Base-by-base conservation (phyloP, 2,329 filamentous ascomycete species). In the Colletotrichum navitas region DNA sequence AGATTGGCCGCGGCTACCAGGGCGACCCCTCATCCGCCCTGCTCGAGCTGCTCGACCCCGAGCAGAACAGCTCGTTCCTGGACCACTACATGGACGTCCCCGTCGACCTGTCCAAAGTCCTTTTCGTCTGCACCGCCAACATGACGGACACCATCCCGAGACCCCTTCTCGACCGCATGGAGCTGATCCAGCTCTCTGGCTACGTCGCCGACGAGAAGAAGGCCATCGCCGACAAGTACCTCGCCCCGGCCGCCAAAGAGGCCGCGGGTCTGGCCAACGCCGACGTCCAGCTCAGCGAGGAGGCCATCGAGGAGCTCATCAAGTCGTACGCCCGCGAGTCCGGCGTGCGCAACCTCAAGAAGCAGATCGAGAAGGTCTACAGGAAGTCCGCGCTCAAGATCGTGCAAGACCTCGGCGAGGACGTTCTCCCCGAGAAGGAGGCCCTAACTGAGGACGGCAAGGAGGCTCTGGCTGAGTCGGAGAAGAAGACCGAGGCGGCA, bases 81-180 rank as follows among this genome's bases (percentile, higher is more conserved):
- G 96, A 99, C 77, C 96, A 99, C 81, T 99, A 99, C 84, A 94
- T 99, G 89, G 96, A 99, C 80, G 94, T 99, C 0, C 96, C 96
- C 0, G 95, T 99, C 7, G 96, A 99, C 79, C 86, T 99, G 62
- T 98, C 95, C 62, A 98, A 98, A 84, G 96, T 99, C 2, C 88
- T 99, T 29, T 99, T 99, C 79, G 96, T 99, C 52, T 99, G 96
- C 87, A 99, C 96, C 18, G 96, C 96, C 71, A 99, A 99, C 81
- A 97, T 98, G 92, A 97, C 95, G 0, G 96, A 99, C 78, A 99
- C 96, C 0, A 99, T 99, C 73, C 96, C 96, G 21, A 90, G 95
- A 52, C 97, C 96, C 3, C 87, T 99, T 0, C 88, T 98, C 21
- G 96, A 99, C 80, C 92, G 96, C 76, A 99, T 99, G 96, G 96